These are phyloP conservation scores for Sarocladium strictum DNA, from an alignment of 2,329 filamentous ascomycete genomes.

Conservation along the genomic window DNA sequence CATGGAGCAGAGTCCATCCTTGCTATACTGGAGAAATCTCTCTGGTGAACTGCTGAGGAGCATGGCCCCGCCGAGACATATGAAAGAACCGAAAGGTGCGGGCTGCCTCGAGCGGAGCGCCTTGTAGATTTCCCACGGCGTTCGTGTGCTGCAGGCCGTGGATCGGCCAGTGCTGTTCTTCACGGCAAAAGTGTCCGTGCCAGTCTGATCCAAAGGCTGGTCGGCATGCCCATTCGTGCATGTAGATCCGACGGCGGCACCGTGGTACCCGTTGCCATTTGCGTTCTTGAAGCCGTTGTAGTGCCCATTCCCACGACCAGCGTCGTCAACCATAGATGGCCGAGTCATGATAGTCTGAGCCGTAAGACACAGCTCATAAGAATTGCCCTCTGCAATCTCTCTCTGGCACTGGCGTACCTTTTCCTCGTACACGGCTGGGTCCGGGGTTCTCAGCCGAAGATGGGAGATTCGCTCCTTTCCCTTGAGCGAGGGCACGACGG, in stretches of 20 bases:
- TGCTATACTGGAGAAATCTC: constrained; percentile 50
- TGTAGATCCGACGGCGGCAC: neutral
- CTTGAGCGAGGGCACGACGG: constrained; percentile 9
- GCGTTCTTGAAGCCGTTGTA: neutral
- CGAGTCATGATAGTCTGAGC: constrained; percentile 40
- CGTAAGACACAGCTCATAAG: constrained; percentile 15
- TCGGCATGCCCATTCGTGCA: neutral
- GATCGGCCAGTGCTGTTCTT: neutral
- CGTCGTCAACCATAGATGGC: constrained; percentile 19
- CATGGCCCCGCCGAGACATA: constrained; percentile 46
- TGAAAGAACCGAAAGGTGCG: constrained; percentile 50
- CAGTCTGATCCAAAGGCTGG: neutral
- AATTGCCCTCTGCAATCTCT: constrained; percentile 12
- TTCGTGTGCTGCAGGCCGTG: constrained; percentile 12
- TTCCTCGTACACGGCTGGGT: constrained; percentile 18
- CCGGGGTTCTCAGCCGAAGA: constrained; percentile 30
- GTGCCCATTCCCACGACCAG: constrained; percentile 23
- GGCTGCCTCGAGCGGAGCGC: constrained; percentile 13
- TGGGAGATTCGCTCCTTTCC: constrained; percentile 14
- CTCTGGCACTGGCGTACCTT: constrained; percentile 14
- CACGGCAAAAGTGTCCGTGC: neutral
- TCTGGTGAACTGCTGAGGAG: constrained; percentile 53
- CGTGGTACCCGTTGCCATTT: neutral
- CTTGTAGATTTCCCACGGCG: constrained; percentile 27
- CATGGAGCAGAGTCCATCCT: constrained; percentile 49